Evolutionary conservation across 148 eudicot species (phyloP).

Genomic region (Fagopyrum esculentum): DNA sequence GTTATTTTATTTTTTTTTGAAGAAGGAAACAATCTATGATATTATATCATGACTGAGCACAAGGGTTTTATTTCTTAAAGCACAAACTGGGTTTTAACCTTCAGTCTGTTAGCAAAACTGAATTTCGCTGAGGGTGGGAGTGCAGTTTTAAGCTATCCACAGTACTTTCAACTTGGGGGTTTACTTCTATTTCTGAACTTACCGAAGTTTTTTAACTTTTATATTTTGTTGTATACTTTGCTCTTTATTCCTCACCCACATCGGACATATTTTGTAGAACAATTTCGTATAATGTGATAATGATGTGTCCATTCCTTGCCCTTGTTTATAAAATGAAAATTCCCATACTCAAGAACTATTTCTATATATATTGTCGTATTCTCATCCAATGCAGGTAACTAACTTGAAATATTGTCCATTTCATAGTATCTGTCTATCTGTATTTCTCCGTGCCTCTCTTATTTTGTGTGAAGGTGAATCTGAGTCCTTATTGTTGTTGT

Average conservation of each 20-base stretch:
- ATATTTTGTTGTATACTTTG: background rate
- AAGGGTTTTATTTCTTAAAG: background rate
- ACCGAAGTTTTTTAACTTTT: background rate
- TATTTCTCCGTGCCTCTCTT: too few species aligned
- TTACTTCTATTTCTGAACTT: background rate
- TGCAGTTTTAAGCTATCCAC: background rate
- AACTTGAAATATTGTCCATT: background rate
- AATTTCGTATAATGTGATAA: background rate
- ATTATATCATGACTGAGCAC: too few species aligned
- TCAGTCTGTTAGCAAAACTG: background rate
- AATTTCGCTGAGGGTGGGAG: background rate
- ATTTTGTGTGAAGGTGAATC: background rate
- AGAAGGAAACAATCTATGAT: background rate
- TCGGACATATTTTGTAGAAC: background rate
- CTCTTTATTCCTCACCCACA: background rate
- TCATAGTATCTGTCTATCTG: background rate
- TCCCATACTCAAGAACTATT: background rate
- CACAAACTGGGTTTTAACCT: background rate
- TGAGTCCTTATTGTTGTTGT: slow-evolving; percentile 9
- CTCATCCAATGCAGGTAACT: background rate
- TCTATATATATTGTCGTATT: background rate
- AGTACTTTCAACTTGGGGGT: background rate
- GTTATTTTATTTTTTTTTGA: background rate
- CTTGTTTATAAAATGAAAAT: background rate
- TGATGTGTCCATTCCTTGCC: background rate